Evolutionary conservation across 108 stramenopile species (phyloP), one percentile per base, ranked within the genome.

Genomic region (Cyclotella choctawhatcheeana): DNA sequence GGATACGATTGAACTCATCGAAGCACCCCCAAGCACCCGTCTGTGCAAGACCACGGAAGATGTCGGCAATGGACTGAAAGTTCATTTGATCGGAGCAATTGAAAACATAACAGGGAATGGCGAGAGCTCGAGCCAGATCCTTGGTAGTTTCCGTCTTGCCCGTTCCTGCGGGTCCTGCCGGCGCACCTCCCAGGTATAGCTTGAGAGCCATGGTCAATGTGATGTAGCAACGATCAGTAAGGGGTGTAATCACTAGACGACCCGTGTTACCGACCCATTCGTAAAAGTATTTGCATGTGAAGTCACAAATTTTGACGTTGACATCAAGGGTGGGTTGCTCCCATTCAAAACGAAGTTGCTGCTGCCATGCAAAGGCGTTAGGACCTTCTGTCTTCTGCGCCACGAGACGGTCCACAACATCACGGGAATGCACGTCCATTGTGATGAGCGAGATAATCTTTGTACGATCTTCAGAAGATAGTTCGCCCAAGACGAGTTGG

Each of bases 1-100:
- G 88, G 63, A 96, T 96, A 58, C 95, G 89, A 55, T 96, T 96
- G 73, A 96, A 96, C 84, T 96, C 95, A 70, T 96, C 95, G 53
- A 96, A 96, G 76, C 95, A 96, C 35, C 95, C 95, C 95, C 95
- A 96, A 44, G 95, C 89, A 34, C 95, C 95, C 21, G 91, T 90
- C 76, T 96, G 95, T 14, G 90, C 88, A 21, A 96, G 81, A 18
- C 95, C 95, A 26, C 93, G 80, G 88, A 96, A 96, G 58, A 96
- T 96, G 59, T 96, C 93, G 35, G 88, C 95, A 76, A 96, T 90
- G 3, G 91, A 89, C 80, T 96, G 91, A 76, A 93, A 96, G 63
- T 94, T 96, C 95, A 96, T 96, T 79, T 96, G 95, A 76, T 96
- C 92, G 14, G 92, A 93, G 79, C 95, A 94, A 70, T 94, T 94